Conservation (phyloP, 2,329 filamentous ascomycete species). For the Ophiostoma piceae region DNA sequence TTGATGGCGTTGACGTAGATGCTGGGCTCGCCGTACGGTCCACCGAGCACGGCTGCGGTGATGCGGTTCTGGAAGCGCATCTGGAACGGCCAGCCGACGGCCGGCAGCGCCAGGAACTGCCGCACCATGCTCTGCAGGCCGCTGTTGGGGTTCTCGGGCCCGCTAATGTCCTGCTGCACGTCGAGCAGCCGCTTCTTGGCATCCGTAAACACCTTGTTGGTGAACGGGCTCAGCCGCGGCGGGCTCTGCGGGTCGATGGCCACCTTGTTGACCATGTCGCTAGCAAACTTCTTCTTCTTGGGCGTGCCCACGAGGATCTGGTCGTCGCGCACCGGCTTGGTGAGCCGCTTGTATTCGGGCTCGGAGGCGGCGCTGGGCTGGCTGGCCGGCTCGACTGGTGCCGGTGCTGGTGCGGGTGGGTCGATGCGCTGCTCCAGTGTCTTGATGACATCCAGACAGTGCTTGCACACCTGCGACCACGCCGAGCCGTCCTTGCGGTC, state of each 20-base stretch:
- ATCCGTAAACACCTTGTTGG: slow-evolving; percentile 46
- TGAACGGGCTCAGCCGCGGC: slow-evolving; percentile 47
- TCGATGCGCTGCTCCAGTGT: slow-evolving; percentile 64
- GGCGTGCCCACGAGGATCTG: slow-evolving; percentile 41
- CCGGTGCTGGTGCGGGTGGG: slow-evolving; percentile 34
- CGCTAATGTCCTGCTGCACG: slow-evolving; percentile 51
- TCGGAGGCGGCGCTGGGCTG: slow-evolving; percentile 23
- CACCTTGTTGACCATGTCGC: slow-evolving; percentile 41
- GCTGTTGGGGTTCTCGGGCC: slow-evolving; percentile 45
- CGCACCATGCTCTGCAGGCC: slow-evolving; percentile 47
- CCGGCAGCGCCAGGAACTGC: slow-evolving; percentile 43
- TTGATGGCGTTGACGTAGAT: slow-evolving; percentile 68
- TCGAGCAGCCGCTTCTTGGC: slow-evolving; percentile 47
- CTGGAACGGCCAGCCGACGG: slow-evolving; percentile 62
- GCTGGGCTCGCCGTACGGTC: slow-evolving; percentile 64
- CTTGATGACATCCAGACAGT: slow-evolving; percentile 65
- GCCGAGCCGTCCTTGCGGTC: slow-evolving; percentile 73
- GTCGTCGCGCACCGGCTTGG: slow-evolving; percentile 42
- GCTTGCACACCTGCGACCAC: slow-evolving; percentile 70
- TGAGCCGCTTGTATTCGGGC: slow-evolving; percentile 35
- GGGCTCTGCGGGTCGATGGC: slow-evolving; percentile 45
- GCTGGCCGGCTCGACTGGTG: slow-evolving; percentile 26
- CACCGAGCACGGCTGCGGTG: slow-evolving; percentile 63
- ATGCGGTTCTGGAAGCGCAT: slow-evolving; percentile 63
- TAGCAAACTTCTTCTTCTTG: slow-evolving; percentile 36